Percentiles rank a stretch among this genome's conserved stretches.
phyloP scores from a whole-genome alignment of 495 filamentous ascomycete species.

The Paragyromitra xinjiangensis region DNA sequence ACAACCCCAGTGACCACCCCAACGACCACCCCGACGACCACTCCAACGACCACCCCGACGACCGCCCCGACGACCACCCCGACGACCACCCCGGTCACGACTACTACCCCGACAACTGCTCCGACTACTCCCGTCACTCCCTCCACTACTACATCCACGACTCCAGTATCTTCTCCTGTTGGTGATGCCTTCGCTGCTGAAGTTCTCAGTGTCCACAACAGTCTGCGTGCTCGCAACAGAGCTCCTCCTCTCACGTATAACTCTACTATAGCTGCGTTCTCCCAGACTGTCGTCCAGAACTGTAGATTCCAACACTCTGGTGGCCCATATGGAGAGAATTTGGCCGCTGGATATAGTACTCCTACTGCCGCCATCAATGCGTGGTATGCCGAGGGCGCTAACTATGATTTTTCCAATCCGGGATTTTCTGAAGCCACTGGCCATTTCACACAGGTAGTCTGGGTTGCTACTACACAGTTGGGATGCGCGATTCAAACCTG shows the following conservation, averaged over 20 bases:
- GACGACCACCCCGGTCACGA: background rate
- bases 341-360: conserved; percentile 51
- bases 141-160: background rate
- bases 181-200: conserved; percentile 19
- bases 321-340: conserved; percentile 54
- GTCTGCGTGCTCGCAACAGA: conserved; percentile 85
- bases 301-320: conserved; percentile 69
- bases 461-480: conserved; percentile 74
- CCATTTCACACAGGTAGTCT: conserved; percentile 91
- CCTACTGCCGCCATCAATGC: conserved; percentile 43
- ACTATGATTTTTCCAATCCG: conserved; percentile 45
- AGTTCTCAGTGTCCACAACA: conserved; percentile 69
- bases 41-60: background rate
- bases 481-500: conserved; percentile 76
- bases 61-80: too few species aligned
- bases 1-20: background rate
- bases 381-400: conserved; percentile 46
- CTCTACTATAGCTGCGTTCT: conserved; percentile 68
- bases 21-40: background rate
- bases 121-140: background rate
- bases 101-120: conserved; percentile 11
- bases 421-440: conserved; percentile 60
- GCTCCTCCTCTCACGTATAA: conserved; percentile 71
- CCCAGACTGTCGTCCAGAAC: conserved; percentile 61
- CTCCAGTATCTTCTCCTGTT: background rate